Percentiles rank a stretch among this genome's conserved stretches.
phyloP scores from a whole-genome alignment of 2,329 filamentous ascomycete species.

The Paraphoma chrysanthemicola region DNA sequence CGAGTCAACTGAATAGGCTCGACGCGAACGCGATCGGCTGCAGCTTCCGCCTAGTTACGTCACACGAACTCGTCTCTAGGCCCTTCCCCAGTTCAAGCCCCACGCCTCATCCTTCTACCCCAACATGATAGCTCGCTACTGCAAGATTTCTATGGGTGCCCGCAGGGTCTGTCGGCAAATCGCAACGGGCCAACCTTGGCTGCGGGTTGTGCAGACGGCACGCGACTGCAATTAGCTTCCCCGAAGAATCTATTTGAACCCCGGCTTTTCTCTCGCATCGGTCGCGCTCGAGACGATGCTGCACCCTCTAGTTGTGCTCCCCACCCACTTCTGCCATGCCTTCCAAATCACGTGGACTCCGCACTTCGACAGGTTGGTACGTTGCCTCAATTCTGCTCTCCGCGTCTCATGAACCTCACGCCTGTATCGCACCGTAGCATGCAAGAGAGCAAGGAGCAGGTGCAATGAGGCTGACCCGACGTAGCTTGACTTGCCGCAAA shows the following conservation, averaged over 20 bases:
- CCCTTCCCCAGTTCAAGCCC: not conserved
- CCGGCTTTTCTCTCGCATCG: constrained; percentile 10
- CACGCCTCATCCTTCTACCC: not conserved
- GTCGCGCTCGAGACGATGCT: constrained; percentile 10
- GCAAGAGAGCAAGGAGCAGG: not conserved
- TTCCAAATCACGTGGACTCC: constrained; percentile 52
- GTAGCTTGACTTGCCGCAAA: constrained; percentile 54
- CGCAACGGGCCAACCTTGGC: not conserved
- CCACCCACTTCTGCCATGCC: constrained; percentile 32
- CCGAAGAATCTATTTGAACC: constrained; percentile 4
- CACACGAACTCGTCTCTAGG: not conserved
- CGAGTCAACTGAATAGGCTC: not conserved
- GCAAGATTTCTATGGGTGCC: not conserved
- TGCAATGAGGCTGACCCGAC: constrained; percentile 2
- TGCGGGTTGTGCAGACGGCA: not conserved
- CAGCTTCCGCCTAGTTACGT: not conserved
- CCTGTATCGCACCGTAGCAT: too few relatives aligned
- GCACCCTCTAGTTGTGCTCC: not conserved
- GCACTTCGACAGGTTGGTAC: constrained; percentile 54
- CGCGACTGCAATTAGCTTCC: constrained; percentile 11
- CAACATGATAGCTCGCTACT: not conserved
- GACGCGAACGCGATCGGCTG: not conserved
- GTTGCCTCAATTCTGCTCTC: constrained; percentile 6
- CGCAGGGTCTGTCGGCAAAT: not conserved
- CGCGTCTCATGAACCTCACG: too few relatives aligned